Conservation (phyloP, 495 filamentous ascomycete genomes). For the Darksidea phi region DNA sequence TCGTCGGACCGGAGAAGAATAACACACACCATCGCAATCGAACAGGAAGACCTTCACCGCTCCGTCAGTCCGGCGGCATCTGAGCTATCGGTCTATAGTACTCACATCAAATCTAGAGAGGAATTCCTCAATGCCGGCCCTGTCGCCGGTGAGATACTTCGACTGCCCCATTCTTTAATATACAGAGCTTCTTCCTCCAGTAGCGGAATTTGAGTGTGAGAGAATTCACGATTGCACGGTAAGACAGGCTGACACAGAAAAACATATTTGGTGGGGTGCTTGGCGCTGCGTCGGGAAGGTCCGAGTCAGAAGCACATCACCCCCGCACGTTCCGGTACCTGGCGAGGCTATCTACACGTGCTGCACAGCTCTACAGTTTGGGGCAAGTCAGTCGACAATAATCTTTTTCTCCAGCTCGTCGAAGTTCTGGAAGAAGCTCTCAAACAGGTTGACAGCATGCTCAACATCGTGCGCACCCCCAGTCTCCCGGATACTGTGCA, state of each 20-base stretch:
- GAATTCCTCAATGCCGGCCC: slow-evolving; percentile 71
- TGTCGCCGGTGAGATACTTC: slow-evolving; percentile 78
- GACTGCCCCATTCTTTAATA: slow-evolving; percentile 45
- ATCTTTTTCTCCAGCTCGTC: slow-evolving; percentile 77
- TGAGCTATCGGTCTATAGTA: slow-evolving; percentile 34
- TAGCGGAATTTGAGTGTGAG: background rate
- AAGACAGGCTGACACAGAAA: background rate
- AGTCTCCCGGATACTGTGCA: slow-evolving; percentile 96
- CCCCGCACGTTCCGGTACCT: too few species aligned
- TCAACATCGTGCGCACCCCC: slow-evolving; percentile 84
- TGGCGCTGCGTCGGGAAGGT: background rate
- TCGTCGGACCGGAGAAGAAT: slow-evolving; percentile 22
- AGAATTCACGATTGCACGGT: too few species aligned
- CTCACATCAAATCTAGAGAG: slow-evolving; percentile 88
- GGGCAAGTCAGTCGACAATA: slow-evolving; percentile 60
- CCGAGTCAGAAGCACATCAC: too few species aligned
- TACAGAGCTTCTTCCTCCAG: background rate
- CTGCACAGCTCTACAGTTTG: slow-evolving; percentile 21
- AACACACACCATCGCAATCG: slow-evolving; percentile 85
- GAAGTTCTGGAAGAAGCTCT: slow-evolving; percentile 81
- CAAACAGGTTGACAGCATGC: slow-evolving; percentile 81
- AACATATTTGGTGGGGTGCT: slow-evolving; percentile 22
- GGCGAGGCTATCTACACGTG: background rate
- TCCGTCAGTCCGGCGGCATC: slow-evolving; percentile 7
- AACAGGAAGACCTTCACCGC: slow-evolving; percentile 77